These are phyloP conservation scores for Oropetium thomaeum DNA, from an alignment of 176 grass and related monocot genomes.

Conservation along the genomic window DNA sequence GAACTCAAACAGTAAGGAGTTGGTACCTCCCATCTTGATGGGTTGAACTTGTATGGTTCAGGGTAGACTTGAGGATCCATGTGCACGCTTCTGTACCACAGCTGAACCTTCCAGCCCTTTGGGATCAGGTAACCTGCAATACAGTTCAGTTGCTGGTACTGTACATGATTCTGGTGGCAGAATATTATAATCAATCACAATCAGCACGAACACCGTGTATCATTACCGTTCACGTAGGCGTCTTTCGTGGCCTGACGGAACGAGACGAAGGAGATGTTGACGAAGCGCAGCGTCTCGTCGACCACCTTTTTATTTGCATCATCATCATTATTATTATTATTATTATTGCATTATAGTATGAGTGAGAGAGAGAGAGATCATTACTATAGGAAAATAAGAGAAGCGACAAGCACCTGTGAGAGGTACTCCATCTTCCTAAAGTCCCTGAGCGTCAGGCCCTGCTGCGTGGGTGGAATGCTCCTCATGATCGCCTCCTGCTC, in stretches of 20 bases:
- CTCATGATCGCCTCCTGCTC: slow-evolving; percentile 92
- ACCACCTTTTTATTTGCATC: no score
- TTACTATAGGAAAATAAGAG: no score
- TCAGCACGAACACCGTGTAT: no score
- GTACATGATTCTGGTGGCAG: neutral
- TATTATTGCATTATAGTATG: no score
- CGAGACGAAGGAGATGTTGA: slow-evolving; percentile 86
- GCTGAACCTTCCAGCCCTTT: slow-evolving; percentile 77
- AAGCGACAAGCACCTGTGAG: slow-evolving; percentile 45
- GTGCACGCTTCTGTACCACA: slow-evolving; percentile 91
- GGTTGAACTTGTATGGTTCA: slow-evolving; percentile 69
- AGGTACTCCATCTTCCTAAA: slow-evolving; percentile 97
- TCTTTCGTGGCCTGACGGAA: slow-evolving; percentile 71
- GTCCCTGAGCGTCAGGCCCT: slow-evolving; percentile 69
- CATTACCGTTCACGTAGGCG: slow-evolving; percentile 57
- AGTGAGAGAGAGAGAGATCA: no score
- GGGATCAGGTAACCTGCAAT: slow-evolving; percentile 87
- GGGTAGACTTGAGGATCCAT: slow-evolving; percentile 82
- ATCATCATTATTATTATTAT: no score
- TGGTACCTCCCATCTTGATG: slow-evolving; percentile 93
- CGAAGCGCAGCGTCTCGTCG: slow-evolving; percentile 77
- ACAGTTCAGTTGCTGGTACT: no score
- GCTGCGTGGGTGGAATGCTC: slow-evolving; percentile 44
- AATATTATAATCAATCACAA: no score
- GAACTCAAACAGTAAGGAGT: no score